A percentile compares a stretch with the other conserved stretches of the same genome.
Evolutionary conservation across 2,329 filamentous ascomycete genomes (phyloP).

Genomic region (Coniochaeta prunicola): DNA sequence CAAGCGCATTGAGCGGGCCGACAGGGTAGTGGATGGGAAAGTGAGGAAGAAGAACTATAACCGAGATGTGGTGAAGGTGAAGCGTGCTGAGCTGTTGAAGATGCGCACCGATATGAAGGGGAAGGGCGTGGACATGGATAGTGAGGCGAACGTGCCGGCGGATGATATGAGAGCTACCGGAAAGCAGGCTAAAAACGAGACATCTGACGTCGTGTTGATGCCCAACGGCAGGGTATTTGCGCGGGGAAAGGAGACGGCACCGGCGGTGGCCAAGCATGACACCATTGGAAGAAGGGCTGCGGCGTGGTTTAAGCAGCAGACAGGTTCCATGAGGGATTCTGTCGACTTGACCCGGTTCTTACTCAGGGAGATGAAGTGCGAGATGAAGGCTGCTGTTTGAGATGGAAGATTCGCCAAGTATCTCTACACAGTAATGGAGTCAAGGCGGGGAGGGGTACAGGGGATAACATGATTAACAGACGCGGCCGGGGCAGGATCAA

Average conservation of each 20-base stretch:
- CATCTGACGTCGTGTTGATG: neutral
- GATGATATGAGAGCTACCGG: neutral
- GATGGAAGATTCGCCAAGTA: too few species aligned
- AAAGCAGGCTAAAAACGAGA: neutral
- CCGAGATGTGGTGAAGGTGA: neutral
- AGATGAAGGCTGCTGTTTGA: neutral
- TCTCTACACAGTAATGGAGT: too few species aligned
- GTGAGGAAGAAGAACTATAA: neutral
- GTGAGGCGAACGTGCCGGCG: neutral
- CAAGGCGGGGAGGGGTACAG: too few species aligned
- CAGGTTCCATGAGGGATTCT: neutral
- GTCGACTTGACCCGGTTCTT: neutral
- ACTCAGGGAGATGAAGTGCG: neutral
- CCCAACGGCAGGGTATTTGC: neutral
- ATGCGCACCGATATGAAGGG: neutral
- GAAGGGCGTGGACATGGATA: neutral
- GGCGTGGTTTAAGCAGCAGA: neutral
- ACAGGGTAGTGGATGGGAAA: neutral
- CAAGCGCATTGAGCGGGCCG: neutral
- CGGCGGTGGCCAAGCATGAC: neutral
- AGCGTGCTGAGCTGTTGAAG: neutral
- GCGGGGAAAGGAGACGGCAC: neutral
- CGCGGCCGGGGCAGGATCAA: neutral
- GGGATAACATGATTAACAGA: too few species aligned
- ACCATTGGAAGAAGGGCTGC: neutral